Conservation (phyloP, 2,329 filamentous ascomycete species). For the Fusarium graminum region DNA sequence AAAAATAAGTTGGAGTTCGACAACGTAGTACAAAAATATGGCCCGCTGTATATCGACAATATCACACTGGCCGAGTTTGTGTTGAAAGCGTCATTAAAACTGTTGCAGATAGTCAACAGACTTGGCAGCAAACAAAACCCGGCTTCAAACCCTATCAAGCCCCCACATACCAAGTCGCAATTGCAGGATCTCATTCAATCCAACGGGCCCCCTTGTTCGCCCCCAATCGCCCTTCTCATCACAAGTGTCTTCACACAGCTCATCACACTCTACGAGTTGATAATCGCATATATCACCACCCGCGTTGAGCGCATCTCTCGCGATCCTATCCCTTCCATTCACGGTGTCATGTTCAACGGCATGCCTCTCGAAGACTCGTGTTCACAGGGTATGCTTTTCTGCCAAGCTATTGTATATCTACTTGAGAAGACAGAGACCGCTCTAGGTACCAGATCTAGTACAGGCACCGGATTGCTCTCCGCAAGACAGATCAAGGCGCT, state of each 20-base stretch:
- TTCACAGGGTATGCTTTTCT: not conserved
- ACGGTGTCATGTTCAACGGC: not conserved
- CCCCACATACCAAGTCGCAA: not conserved
- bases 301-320: not conserved
- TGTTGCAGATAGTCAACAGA: not conserved
- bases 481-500: not conserved
- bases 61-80: not conserved
- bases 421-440: not conserved
- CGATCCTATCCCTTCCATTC: not conserved
- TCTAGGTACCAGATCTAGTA: fast-evolving
- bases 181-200: not conserved
- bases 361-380: not conserved
- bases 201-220: not conserved
- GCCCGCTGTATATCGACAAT: not conserved
- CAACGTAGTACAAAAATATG: not conserved
- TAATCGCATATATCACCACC: not conserved
- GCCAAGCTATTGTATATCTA: fast-evolving
- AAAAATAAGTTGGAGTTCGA: not conserved
- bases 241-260: not conserved
- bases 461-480: not conserved
- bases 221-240: not conserved
- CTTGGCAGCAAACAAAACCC: fast-evolving
- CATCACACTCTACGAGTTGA: not conserved
- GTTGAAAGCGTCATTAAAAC: not conserved
- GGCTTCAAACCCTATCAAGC: fast-evolving